Base-by-base conservation (phyloP, 176 grass and related monocot species). In the Paspalum vaginatum region DNA sequence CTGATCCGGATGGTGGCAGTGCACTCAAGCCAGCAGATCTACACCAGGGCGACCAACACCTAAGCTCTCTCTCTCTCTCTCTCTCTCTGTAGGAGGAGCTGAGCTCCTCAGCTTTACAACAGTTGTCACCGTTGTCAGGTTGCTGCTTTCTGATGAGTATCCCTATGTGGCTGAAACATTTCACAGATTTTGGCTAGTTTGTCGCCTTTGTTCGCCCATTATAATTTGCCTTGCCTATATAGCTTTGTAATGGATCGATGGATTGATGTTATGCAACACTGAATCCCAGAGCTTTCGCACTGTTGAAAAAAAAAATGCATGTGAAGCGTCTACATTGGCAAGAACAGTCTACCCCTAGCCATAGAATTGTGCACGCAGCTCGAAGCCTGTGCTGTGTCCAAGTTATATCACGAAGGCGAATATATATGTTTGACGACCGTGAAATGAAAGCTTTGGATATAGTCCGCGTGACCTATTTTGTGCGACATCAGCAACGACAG, bases 21-120 rank as follows among this genome's bases (percentile, higher is more conserved):
- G 44, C 86, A 88, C 68, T 82, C 86, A n/a, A 88, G 86, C 66
- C 86, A 88, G 74, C 80, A 88, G 86, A 88, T 88, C 79, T 88
- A 88, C 80, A 88, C 86, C 46, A 88, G 86, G 81, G 80, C 86
- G 56, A 88, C 86, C 26, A 88, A 88, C 73, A 83, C 86, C 76
- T 86, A 80, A 79, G n/a, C 43, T 58, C 18, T 26, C 32, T 17
- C 39, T 50, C n/a, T n/a, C n/a, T n/a, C n/a, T n/a, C n/a, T 26
- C 43, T 58, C 18, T 26, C 32, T 17, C 39, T 50, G 39, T 21
- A 47, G 2, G 9, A 64, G 47, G n/a, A n/a, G n/a, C n/a, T n/a
- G 55, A 61, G 75, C 17, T 44, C 39, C 16, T 27, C 48, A 78
- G 21, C 80, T 66, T 49, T 79, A 88, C 67, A 83, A 52, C 59